Evolutionary conservation across 495 filamentous ascomycete genomes (phyloP).

Genomic region (Hypoxylon crocopeplum): DNA sequence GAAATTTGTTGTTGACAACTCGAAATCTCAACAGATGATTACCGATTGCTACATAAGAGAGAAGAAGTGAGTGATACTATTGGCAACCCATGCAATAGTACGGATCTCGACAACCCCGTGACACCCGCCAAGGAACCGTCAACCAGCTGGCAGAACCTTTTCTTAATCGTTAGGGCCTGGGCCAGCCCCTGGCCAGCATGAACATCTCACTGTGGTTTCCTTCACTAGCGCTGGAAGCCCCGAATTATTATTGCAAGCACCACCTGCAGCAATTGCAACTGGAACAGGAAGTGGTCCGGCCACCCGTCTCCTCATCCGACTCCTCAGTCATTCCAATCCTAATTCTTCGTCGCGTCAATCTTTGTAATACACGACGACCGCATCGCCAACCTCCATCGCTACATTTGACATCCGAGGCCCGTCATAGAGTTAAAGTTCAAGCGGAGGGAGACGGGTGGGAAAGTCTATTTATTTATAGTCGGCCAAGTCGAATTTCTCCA

Average conservation of each 20-base stretch:
- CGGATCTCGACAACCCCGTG: slow-evolving; percentile 1
- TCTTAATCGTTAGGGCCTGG: slow-evolving; percentile 7
- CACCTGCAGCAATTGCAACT: slow-evolving; percentile 25
- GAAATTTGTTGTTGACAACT: background rate
- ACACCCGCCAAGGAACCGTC: slow-evolving; percentile 12
- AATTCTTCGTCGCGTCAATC: slow-evolving; percentile 29
- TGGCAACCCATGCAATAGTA: slow-evolving; percentile 21
- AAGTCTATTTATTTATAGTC: slow-evolving; percentile 10
- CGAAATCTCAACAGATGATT: slow-evolving; percentile 5
- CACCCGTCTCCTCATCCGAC: slow-evolving; percentile 15
- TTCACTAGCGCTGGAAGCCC: slow-evolving; percentile 18
- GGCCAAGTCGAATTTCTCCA: slow-evolving; percentile 19
- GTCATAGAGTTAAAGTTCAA: slow-evolving; percentile 23
- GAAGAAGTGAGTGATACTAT: slow-evolving; percentile 7
- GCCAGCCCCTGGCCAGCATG: slow-evolving; percentile 24
- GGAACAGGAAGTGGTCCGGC: no score
- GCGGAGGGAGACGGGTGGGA: slow-evolving; percentile 29
- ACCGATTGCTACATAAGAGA: background rate
- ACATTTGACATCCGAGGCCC: slow-evolving; percentile 3
- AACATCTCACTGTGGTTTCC: slow-evolving; percentile 25
- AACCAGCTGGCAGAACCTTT: slow-evolving; percentile 17
- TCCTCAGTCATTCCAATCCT: slow-evolving; percentile 13
- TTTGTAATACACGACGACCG: slow-evolving; percentile 29
- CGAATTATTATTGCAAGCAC: slow-evolving; percentile 6
- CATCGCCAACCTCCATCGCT: slow-evolving; percentile 22